These are phyloP conservation scores for Dichotomopilus funicola DNA, from an alignment of 2,329 filamentous ascomycete genomes.

Conservation along the genomic window DNA sequence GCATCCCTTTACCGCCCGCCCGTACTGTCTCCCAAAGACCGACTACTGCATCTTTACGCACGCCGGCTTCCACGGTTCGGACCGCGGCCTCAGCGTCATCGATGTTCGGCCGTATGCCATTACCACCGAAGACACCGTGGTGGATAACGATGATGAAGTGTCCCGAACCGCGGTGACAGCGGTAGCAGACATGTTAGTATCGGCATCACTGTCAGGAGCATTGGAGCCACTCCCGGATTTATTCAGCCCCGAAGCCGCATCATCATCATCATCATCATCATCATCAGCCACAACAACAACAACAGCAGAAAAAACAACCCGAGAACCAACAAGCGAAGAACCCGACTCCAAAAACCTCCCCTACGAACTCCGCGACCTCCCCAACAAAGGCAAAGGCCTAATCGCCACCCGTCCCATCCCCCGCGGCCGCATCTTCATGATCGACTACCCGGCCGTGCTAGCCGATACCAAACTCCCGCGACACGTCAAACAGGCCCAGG, in stretches of 20 bases:
- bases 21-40: conserved; percentile 20
- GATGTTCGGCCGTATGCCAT: neutral
- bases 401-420: conserved; percentile 28
- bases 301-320: too few relatives aligned
- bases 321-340: too few relatives aligned
- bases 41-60: conserved; percentile 25
- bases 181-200: too few relatives aligned
- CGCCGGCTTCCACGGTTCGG: conserved; percentile 14
- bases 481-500: conserved; percentile 20
- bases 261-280: neutral
- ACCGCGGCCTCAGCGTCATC: conserved; percentile 10
- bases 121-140: neutral
- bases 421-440: conserved; percentile 29
- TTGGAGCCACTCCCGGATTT: neutral
- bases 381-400: conserved; percentile 30
- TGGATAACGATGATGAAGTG: too few relatives aligned
- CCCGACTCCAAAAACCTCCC: too few relatives aligned
- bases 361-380: conserved; percentile 27
- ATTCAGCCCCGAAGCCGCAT: neutral
- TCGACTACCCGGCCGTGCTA: conserved; percentile 28
- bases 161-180: too few relatives aligned
- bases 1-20: conserved; percentile 26
- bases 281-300: neutral
- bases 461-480: conserved; percentile 20
- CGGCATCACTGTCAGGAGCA: too few relatives aligned